Evolutionary conservation across 371 early-diverging fungal species (phyloP), one percentile per base, ranked within the genome.

Genomic region (Dentiscutata heterogama): DNA sequence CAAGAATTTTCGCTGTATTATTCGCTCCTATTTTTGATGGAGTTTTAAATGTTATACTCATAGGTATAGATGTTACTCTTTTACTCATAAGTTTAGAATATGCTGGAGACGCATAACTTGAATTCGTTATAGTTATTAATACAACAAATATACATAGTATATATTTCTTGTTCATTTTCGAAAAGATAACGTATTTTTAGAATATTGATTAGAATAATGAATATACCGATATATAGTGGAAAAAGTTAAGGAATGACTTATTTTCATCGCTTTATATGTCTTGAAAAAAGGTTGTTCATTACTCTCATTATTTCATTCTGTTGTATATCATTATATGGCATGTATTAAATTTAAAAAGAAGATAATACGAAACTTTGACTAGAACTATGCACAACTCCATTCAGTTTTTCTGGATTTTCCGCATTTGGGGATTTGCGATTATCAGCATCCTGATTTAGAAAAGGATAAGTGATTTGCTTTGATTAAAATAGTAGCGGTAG

Each of bases 101-200:
- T 13, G 64, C 31, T 64, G 65, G 65, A 65, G 31, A 31, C 18
- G 65, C 65, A 65, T 65, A 65, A 65, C 65, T 65, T 65, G 5
- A 65, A 65, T 65, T 65, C 31, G 65, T 65, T 65, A 65, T 65
- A 31, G 4, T 16, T 65, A 65, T 65, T 31, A 65, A 65, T 65
- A 18, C 18, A 65, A 11, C 4, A 27, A 65, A 65, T 65, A 35
- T 65, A 31, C 65, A 35, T 65, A 65, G 65, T 65, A 65, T 4
- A 65, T 65, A 29, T 65, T 65, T 65, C 65, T 65, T 65, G 35
- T 18, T 65, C 65, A 65, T 65, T 35, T 65, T 65, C 20, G 31
- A 3, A 31, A 65, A 65, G 65, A 4, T 35, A 65, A 65, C 18
- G 35, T 65, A 65, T 31, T 65, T 65, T 65, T 65, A 65, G 65